These are phyloP conservation scores for Telfairia occidentalis DNA, from an alignment of 331 rosid species.

Conservation along the genomic window DNA sequence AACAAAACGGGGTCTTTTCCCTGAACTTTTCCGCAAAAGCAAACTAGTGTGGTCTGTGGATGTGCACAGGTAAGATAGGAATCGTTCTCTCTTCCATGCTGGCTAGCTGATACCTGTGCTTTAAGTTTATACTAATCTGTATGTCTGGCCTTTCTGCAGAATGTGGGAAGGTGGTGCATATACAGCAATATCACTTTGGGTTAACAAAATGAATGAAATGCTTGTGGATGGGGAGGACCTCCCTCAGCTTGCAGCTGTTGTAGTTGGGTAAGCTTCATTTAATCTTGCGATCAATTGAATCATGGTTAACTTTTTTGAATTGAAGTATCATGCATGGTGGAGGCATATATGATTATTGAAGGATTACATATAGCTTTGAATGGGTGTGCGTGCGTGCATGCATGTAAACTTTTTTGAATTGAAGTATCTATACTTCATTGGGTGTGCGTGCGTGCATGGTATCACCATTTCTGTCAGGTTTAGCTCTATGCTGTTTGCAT, in stretches of 20 bases:
- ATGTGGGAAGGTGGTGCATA: slow-evolving; percentile 91
- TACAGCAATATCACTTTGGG: slow-evolving; percentile 82
- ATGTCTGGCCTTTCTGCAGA: slow-evolving; percentile 36
- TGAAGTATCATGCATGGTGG: not conserved
- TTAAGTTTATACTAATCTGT: slow-evolving; percentile 14
- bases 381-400: too few relatives aligned
- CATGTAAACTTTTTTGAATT: too few relatives aligned
- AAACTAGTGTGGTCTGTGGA: slow-evolving; percentile 79
- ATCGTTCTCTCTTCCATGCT: slow-evolving; percentile 8
- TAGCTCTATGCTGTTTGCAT: too few relatives aligned
- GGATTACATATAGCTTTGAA: too few relatives aligned
- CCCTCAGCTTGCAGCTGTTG: slow-evolving; percentile 76
- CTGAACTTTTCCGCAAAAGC: slow-evolving; percentile 72
- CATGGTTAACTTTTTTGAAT: not conserved
- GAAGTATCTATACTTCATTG: too few relatives aligned
- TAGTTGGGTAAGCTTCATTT: slow-evolving; percentile 61
- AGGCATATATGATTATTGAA: not conserved
- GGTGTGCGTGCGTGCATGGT: too few relatives aligned
- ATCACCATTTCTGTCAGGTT: too few relatives aligned
- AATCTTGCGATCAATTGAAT: slow-evolving; percentile 2
- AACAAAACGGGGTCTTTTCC: slow-evolving; percentile 74
- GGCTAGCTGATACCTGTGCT: not conserved
- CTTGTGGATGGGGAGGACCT: slow-evolving; percentile 51
- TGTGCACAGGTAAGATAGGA: slow-evolving; percentile 67
- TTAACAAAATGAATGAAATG: slow-evolving; percentile 65